Evolutionary conservation across 2,329 filamentous ascomycete species (phyloP).

Genomic region (Bisporella sp.): DNA sequence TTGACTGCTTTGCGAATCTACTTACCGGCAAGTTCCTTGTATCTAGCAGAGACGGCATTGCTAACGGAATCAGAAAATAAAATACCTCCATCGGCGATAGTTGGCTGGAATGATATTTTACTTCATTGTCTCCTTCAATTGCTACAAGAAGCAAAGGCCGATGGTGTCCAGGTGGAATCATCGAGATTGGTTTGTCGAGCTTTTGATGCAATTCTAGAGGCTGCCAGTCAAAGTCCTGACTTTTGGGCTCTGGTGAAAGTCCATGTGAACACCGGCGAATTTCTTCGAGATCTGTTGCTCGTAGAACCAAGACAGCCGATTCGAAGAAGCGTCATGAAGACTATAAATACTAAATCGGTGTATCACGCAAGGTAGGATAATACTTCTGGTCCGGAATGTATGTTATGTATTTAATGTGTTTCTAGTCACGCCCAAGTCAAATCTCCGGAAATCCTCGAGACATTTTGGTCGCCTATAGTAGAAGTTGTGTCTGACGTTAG

Average conservation of each 20-base stretch:
- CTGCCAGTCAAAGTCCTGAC: conserved; percentile 36
- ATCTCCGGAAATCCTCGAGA: conserved; percentile 33
- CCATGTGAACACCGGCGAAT: conserved; percentile 28
- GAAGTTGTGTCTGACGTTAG: conserved; percentile 19
- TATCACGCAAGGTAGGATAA: conserved; percentile 21
- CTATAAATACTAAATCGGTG: conserved; percentile 24
- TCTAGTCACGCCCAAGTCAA: conserved; percentile 23
- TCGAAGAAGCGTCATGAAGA: conserved; percentile 25
- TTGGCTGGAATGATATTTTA: conserved; percentile 28
- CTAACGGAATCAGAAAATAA: conserved; percentile 29
- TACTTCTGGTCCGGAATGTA: background rate
- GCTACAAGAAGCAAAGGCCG: conserved; percentile 18
- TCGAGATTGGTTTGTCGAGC: conserved; percentile 33
- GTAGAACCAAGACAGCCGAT: conserved; percentile 31
- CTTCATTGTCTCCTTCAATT: conserved; percentile 26
- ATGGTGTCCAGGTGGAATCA: conserved; percentile 18
- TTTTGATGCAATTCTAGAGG: conserved; percentile 41
- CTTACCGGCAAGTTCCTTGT: conserved; percentile 39
- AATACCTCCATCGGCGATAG: conserved; percentile 25
- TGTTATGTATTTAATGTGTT: background rate
- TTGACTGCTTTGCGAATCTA: conserved; percentile 49
- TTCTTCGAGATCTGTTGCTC: conserved; percentile 36
- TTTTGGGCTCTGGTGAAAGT: conserved; percentile 38
- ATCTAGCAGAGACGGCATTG: conserved; percentile 4
- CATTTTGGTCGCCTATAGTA: conserved; percentile 39